Percentiles rank a stretch among this genome's conserved stretches.
These are phyloP conservation scores for Pichia insulana DNA, from an alignment of 805 yeast species.

Conservation along the genomic window DNA sequence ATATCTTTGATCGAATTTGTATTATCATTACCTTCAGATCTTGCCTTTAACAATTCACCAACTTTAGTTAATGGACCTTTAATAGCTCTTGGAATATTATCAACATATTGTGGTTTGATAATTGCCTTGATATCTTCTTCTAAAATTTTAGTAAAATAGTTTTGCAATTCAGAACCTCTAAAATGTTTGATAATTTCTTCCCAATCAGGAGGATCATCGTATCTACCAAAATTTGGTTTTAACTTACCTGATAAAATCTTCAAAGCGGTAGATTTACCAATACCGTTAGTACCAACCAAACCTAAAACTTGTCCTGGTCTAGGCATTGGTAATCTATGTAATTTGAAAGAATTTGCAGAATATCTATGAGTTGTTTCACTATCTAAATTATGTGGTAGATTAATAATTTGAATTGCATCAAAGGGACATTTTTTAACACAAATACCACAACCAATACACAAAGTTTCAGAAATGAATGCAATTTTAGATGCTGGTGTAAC, in stretches of 20 bases:
- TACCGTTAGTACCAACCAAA: conserved; percentile 97
- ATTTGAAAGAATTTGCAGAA: conserved; percentile 94
- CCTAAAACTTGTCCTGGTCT: conserved; percentile 99
- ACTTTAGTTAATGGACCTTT: conserved; percentile 84
- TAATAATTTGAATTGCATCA: conserved; percentile 92
- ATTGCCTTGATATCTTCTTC: conserved; percentile 95
- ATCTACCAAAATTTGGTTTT: conserved; percentile 91
- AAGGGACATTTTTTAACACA: conserved; percentile 98
- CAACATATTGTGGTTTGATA: conserved; percentile 98
- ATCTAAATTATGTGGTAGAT: conserved; percentile 91
- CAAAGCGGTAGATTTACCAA: conserved; percentile 95
- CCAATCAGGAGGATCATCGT: conserved; percentile 97
- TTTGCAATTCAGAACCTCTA: conserved; percentile 96
- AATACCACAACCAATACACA: conserved; percentile 99
- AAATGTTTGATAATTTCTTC: conserved; percentile 81
- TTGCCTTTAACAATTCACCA: conserved; percentile 70
- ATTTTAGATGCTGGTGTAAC: conserved; percentile 84
- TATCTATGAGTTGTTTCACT: conserved; percentile 92
- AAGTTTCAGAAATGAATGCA: conserved; percentile 86
- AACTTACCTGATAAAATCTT: conserved; percentile 96
- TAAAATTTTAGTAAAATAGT: conserved; percentile 85
- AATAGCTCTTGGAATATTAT: conserved; percentile 92
- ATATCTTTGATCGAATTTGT: conserved; percentile 46
- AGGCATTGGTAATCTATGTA: conserved; percentile 95
- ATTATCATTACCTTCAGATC: conserved; percentile 60